Evolutionary conservation across 106 monocot species (phyloP).

Genomic region (Chionographis japonica): DNA sequence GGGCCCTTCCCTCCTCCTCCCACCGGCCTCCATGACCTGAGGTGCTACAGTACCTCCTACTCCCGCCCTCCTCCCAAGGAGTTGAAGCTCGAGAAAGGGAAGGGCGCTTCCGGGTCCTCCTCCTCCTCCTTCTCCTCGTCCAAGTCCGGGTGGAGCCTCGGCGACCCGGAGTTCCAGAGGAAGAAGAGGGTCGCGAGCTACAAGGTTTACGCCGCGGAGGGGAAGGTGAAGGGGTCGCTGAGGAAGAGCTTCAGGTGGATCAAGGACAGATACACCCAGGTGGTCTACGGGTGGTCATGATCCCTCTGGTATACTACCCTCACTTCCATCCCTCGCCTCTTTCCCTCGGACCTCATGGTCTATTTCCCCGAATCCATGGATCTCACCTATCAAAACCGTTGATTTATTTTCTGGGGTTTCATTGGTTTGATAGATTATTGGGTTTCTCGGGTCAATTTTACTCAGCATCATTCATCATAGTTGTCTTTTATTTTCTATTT

Average conservation of each 20-base stretch:
- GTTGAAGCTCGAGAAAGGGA: constrained; percentile 30
- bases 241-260: constrained; percentile 73
- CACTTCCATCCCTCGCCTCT: too few relatives aligned
- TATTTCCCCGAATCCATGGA: too few relatives aligned
- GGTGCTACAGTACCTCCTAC: constrained; percentile 46
- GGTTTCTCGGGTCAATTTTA: too few relatives aligned
- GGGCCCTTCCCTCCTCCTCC: background rate
- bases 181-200: constrained; percentile 74
- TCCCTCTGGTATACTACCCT: background rate
- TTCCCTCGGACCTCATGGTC: too few relatives aligned
- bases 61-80: constrained; percentile 3
- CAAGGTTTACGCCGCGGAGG: constrained; percentile 62
- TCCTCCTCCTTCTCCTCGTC: constrained; percentile 4
- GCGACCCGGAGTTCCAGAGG: constrained; percentile 72
- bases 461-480: too few relatives aligned
- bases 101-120: background rate
- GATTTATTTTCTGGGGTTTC: background rate
- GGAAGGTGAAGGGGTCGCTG: constrained; percentile 63
- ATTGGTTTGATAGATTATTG: too few relatives aligned
- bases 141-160: constrained; percentile 28
- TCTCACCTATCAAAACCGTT: too few relatives aligned
- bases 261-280: constrained; percentile 53
- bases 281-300: constrained; percentile 45
- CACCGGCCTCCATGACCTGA: constrained; percentile 12
- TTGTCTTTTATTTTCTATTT: too few relatives aligned